phyloP scores from a whole-genome alignment of 768 basidiomycete species.

The Serendipita vermifera region DNA sequence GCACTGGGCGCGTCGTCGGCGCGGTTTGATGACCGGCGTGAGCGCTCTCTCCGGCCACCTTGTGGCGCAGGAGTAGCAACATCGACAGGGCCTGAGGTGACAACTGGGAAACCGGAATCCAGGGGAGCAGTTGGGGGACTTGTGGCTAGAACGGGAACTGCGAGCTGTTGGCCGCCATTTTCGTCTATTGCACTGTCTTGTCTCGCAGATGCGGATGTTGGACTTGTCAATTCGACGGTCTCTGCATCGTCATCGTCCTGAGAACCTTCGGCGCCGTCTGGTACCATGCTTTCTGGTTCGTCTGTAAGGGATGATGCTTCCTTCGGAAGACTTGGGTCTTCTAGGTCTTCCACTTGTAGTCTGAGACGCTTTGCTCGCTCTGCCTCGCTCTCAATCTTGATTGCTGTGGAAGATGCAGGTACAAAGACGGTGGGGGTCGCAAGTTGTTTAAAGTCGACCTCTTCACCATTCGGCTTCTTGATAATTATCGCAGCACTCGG shows the following conservation, averaged over 20 bases:
- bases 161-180: no score
- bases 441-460: neutral
- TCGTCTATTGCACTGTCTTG: no score
- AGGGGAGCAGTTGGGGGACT: constrained; percentile 5
- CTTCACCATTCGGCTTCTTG: neutral
- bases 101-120: neutral
- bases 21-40: constrained; percentile 2
- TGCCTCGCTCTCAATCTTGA: neutral
- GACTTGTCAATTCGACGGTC: no score
- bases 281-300: no score
- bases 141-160: neutral
- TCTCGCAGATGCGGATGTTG: no score
- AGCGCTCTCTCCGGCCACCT: constrained; percentile 2
- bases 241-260: no score
- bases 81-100: no score
- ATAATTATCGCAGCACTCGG: neutral
- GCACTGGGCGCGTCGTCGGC: constrained; percentile 3
- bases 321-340: no score
- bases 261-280: no score
- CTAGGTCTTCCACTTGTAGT: neutral
- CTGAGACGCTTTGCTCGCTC: neutral
- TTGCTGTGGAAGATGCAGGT: neutral
- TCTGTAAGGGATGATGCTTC: no score
- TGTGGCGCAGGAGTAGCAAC: neutral
- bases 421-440: neutral